Percentiles rank a stretch among this genome's conserved stretches.
phyloP scores from a whole-genome alignment of 2,329 filamentous ascomycete species.

The Aspergillus quadrilineatus region DNA sequence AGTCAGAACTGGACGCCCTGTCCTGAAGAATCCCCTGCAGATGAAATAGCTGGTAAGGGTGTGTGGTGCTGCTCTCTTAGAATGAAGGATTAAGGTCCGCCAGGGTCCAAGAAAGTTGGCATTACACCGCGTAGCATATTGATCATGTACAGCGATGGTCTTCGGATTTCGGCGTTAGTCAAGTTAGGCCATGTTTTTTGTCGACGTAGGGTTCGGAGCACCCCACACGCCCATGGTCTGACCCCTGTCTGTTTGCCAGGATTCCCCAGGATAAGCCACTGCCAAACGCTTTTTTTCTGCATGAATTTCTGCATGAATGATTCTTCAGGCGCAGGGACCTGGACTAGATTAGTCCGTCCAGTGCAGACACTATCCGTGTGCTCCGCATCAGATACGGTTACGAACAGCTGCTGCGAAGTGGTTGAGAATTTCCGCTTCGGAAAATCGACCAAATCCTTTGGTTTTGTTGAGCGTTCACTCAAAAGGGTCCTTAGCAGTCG shows the following conservation, averaged over 20 bases:
- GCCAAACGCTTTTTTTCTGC: background rate
- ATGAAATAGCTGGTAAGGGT: background rate
- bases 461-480: background rate
- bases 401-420: background rate
- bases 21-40: background rate
- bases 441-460: background rate
- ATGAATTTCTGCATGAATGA: background rate
- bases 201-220: slow-evolving; percentile 2
- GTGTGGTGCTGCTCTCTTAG: background rate
- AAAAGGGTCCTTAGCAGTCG: background rate
- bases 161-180: background rate
- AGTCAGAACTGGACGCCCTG: background rate
- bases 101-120: background rate
- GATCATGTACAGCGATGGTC: background rate
- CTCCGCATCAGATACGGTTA: slow-evolving; percentile 5
- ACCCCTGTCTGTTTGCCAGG: background rate
- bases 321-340: background rate
- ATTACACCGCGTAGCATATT: background rate
- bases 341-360: slow-evolving; percentile 9
- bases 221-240: background rate
- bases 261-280: background rate
- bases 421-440: background rate
- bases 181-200: background rate
- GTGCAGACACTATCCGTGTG: background rate
- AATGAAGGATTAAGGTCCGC: background rate